These are phyloP conservation scores for Boletus sp. DNA, from an alignment of 768 basidiomycete species.

Conservation along the genomic window DNA sequence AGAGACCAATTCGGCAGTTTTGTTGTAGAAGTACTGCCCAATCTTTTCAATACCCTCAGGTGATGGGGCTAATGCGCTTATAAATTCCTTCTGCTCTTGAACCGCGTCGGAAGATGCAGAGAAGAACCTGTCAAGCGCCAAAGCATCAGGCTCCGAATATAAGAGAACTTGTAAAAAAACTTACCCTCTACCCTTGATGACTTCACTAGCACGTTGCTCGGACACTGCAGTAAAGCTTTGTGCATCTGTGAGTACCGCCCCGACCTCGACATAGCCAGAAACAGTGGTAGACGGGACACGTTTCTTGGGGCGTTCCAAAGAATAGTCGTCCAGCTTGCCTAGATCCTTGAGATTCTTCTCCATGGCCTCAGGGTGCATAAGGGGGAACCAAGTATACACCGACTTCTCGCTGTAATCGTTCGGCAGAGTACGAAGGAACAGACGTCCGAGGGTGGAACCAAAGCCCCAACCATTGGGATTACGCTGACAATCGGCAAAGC, in stretches of 20 bases:
- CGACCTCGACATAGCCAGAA: constrained; percentile 49
- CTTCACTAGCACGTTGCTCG: constrained; percentile 45
- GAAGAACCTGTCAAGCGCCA: constrained; percentile 54
- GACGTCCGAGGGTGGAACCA: constrained; percentile 65
- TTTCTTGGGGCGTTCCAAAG: constrained; percentile 47
- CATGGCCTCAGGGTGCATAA: constrained; percentile 78
- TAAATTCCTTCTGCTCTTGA: constrained; percentile 45
- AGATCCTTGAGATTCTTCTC: constrained; percentile 54
- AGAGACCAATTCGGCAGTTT: constrained; percentile 57
- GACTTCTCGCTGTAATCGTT: constrained; percentile 66
- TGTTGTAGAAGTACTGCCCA: constrained; percentile 62
- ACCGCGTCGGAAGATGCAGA: constrained; percentile 44
- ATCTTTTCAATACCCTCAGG: constrained; percentile 50
- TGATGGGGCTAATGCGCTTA: constrained; percentile 45
- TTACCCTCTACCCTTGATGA: constrained; percentile 63
- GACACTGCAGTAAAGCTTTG: constrained; percentile 50
- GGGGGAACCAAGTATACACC: constrained; percentile 84
- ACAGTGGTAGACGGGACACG: constrained; percentile 33
- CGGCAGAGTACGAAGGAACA: constrained; percentile 74
- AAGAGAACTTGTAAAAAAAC: constrained; percentile 5
- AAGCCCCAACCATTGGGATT: constrained; percentile 70
- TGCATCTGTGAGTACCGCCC: constrained; percentile 48
- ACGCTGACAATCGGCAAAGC: constrained; percentile 79
- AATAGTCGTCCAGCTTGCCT: constrained; percentile 53
- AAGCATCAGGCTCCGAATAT: constrained; percentile 2